These are phyloP conservation scores for Botryobasidium botryosum DNA, from an alignment of 768 basidiomycete genomes.

Conservation along the genomic window DNA sequence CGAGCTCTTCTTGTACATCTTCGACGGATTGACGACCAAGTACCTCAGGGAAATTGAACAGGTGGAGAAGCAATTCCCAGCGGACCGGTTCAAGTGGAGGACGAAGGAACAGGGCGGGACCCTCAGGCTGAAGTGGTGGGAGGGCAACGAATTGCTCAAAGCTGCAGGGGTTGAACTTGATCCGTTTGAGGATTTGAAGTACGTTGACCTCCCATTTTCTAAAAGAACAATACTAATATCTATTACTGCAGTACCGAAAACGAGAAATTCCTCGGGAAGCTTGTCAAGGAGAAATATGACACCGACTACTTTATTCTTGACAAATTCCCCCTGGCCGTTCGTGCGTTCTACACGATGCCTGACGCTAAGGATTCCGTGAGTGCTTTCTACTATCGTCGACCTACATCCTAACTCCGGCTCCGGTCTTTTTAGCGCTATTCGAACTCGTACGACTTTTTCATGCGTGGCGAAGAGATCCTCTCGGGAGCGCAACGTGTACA, in stretches of 20 bases:
- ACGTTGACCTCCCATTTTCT: constrained; percentile 16
- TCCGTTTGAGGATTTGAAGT: constrained; percentile 70
- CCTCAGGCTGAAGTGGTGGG: constrained; percentile 63
- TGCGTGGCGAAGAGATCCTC: constrained; percentile 97
- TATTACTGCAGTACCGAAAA: constrained; percentile 59
- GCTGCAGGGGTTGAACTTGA: constrained; percentile 72
- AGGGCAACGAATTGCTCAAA: constrained; percentile 75
- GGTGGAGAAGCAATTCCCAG: constrained; percentile 76
- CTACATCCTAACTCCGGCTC: neutral
- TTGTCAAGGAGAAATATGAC: constrained; percentile 85
- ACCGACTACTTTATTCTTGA: constrained; percentile 99
- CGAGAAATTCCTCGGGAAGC: constrained; percentile 79
- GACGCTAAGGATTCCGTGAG: constrained; percentile 74
- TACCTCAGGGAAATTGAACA: constrained; percentile 70
- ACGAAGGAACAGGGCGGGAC: too few species aligned
- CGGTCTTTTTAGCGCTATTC: constrained; percentile 32
- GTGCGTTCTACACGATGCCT: constrained; percentile 99
- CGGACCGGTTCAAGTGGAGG: constrained; percentile 89
- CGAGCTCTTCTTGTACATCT: constrained; percentile 68
- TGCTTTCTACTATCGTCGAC: neutral
- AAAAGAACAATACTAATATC: neutral
- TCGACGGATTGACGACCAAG: constrained; percentile 60
- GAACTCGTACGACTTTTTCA: constrained; percentile 99
- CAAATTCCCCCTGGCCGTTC: constrained; percentile 91
- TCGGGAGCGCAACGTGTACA: constrained; percentile 98